Conservation (phyloP, 2,329 filamentous ascomycete species). For the Cercospora berteroae region DNA sequence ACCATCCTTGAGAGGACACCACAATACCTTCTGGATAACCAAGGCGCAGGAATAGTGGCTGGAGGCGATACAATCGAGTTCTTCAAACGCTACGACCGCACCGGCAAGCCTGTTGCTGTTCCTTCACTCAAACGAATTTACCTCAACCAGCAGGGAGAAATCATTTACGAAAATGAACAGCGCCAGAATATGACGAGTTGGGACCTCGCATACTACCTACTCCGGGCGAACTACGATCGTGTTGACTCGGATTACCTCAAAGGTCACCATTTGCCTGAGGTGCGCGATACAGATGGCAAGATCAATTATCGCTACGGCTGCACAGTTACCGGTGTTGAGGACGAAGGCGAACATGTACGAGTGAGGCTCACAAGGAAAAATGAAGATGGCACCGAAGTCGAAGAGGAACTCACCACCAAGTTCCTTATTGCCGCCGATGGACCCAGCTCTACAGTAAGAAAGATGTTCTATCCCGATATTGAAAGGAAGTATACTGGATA, state of each 20-base stretch:
- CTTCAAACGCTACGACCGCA: slow-evolving; percentile 45
- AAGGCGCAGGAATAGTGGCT: slow-evolving; percentile 50
- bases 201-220: slow-evolving; percentile 47
- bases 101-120: slow-evolving; percentile 35
- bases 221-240: slow-evolving; percentile 50
- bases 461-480: slow-evolving; percentile 32
- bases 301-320: slow-evolving; percentile 35
- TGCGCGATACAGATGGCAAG: slow-evolving; percentile 26
- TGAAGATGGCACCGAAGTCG: slow-evolving; percentile 26
- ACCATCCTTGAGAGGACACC: slow-evolving; percentile 43
- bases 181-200: slow-evolving; percentile 49
- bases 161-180: slow-evolving; percentile 34
- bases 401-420: slow-evolving; percentile 32
- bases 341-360: slow-evolving; percentile 31
- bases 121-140: slow-evolving; percentile 30
- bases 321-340: slow-evolving; percentile 32
- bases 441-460: slow-evolving; percentile 33
- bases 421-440: slow-evolving; percentile 49
- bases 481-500: slow-evolving; percentile 37
- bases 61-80: slow-evolving; percentile 46
- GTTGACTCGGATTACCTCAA: slow-evolving; percentile 34
- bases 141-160: slow-evolving; percentile 30
- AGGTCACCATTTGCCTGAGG: slow-evolving; percentile 26
- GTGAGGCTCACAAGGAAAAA: slow-evolving; percentile 29
- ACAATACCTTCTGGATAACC: slow-evolving; percentile 45